Evolutionary conservation across 768 basidiomycete genomes (phyloP).

Genomic region (Dioszegia hungarica): DNA sequence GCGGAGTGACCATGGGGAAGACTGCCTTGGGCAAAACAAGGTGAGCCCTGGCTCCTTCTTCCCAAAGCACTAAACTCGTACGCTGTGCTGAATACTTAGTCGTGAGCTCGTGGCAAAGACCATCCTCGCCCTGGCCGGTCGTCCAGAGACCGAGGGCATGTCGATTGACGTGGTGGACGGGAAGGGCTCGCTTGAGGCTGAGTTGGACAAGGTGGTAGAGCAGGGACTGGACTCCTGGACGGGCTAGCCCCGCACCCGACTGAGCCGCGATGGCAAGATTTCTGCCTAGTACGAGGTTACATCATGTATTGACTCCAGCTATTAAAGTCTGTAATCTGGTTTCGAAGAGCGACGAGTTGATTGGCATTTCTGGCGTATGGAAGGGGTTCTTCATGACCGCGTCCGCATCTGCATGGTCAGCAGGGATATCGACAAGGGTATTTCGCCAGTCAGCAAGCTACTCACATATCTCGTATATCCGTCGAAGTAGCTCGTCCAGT

Average conservation of each 20-base stretch:
- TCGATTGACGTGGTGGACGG: conserved; percentile 62
- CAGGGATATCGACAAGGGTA: too few relatives aligned
- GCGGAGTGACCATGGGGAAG: conserved; percentile 57
- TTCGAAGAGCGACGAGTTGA: conserved; percentile 86
- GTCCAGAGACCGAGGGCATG: conserved; percentile 58
- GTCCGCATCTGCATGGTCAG: conserved; percentile 72
- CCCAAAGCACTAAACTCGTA: too few relatives aligned
- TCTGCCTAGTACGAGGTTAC: not conserved
- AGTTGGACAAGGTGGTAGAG: conserved; percentile 56
- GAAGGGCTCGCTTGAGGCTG: conserved; percentile 53
- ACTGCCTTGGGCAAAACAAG: conserved; percentile 56
- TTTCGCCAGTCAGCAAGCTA: too few relatives aligned
- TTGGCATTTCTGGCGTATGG: conserved; percentile 99
- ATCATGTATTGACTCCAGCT: conserved; percentile 22
- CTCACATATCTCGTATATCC: conserved; percentile 76
- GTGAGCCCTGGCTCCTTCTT: conserved; percentile 53
- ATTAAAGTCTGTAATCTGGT: conserved; percentile 47
- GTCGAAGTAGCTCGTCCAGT: conserved; percentile 68
- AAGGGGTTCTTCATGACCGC: conserved; percentile 99
- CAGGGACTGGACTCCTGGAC: conserved; percentile 44
- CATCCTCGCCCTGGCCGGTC: conserved; percentile 55
- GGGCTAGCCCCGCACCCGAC: too few relatives aligned
- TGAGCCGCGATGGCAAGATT: too few relatives aligned
- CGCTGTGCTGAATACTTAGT: conserved; percentile 9
- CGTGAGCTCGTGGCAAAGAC: conserved; percentile 59